A percentile compares a stretch with the other conserved stretches of the same genome.
These are phyloP conservation scores for Zychaea mexicana DNA, from an alignment of 371 early-diverging fungal genomes.

Conservation along the genomic window DNA sequence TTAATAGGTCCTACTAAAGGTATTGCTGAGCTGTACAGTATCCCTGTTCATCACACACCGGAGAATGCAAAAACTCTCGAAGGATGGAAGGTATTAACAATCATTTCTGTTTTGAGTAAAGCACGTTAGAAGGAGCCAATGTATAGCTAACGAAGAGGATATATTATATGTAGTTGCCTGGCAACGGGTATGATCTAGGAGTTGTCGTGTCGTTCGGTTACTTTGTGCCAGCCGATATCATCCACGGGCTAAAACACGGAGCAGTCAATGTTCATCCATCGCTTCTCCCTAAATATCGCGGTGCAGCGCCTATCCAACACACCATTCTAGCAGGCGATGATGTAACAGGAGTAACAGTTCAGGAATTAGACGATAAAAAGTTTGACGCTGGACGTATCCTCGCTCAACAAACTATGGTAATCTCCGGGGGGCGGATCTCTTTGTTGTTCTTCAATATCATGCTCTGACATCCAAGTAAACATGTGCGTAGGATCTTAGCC, in stretches of 20 bases:
- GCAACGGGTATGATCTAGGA: slow-evolving; percentile 70
- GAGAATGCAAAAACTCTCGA: slow-evolving; percentile 21
- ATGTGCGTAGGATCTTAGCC: slow-evolving; percentile 1
- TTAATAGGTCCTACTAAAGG: slow-evolving; percentile 38
- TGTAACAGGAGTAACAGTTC: slow-evolving; percentile 86
- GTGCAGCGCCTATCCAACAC: slow-evolving; percentile 91
- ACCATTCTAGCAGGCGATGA: slow-evolving; percentile 79
- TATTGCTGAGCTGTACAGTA: slow-evolving; percentile 38
- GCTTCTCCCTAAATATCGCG: slow-evolving; percentile 86
- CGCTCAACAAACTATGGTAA: slow-evolving; percentile 60
- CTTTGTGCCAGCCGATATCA: slow-evolving; percentile 78
- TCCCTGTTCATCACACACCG: slow-evolving; percentile 35
- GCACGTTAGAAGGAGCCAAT: not conserved
- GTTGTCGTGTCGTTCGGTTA: slow-evolving; percentile 93
- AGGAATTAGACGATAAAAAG: slow-evolving; percentile 72
- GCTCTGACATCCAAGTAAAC: not conserved
- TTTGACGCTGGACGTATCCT: slow-evolving; percentile 91
- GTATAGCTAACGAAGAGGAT: slow-evolving; percentile 1
- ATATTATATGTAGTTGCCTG: slow-evolving; percentile 21
- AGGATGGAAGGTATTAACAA: slow-evolving; percentile 27
- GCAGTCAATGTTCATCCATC: slow-evolving; percentile 91
- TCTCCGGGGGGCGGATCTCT: not conserved
- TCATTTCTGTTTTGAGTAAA: no score
- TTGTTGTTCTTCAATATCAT: not conserved
- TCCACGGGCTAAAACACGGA: slow-evolving; percentile 68